Conservation (phyloP, 345 rosid genomes). For the Psidium friedrichsthalianum region DNA sequence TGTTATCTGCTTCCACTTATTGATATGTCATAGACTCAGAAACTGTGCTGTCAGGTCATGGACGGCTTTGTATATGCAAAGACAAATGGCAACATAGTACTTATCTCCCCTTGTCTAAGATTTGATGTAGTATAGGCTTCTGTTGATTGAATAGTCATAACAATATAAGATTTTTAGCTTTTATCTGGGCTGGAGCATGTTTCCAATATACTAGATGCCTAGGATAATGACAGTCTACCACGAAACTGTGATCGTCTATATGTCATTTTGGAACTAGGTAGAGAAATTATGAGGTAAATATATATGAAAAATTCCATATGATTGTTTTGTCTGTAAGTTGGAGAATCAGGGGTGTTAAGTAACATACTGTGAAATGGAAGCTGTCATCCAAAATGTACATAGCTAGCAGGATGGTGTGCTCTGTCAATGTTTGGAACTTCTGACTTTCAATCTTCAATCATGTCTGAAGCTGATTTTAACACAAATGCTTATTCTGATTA, state of each 20-base stretch:
- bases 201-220: background rate
- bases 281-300: background rate
- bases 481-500: too few relatives aligned
- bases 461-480: too few relatives aligned
- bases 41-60: background rate
- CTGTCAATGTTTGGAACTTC: too few relatives aligned
- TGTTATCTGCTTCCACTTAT: background rate
- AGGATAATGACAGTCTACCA: background rate
- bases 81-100: background rate
- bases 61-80: background rate
- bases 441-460: too few relatives aligned
- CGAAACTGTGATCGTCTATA: background rate
- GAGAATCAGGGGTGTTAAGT: background rate
- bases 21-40: background rate
- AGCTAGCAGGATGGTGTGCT: background rate
- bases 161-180: background rate
- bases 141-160: background rate
- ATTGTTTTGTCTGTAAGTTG: background rate
- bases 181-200: background rate
- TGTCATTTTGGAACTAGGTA: background rate
- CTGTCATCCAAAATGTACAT: background rate
- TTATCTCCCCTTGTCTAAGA: background rate
- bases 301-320: background rate
- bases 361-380: background rate
- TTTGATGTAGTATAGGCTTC: background rate